These are phyloP conservation scores for Sisymbrium irio DNA, from an alignment of 345 rosid species.

Conservation along the genomic window DNA sequence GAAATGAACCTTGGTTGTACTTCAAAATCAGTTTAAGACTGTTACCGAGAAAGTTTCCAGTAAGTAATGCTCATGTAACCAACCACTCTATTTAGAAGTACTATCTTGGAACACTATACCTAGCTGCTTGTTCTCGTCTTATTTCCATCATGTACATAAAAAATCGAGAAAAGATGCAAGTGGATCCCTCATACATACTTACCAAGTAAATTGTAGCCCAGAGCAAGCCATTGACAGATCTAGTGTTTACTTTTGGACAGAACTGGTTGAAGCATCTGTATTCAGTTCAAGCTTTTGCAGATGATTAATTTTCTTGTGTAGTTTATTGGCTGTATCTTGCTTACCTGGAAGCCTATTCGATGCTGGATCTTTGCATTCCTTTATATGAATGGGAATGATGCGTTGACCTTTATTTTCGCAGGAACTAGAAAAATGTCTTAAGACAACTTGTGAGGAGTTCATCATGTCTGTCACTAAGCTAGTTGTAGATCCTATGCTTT, in stretches of 20 bases:
- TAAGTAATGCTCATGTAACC: background rate
- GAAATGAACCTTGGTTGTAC: background rate
- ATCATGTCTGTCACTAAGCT: slow-evolving; percentile 93
- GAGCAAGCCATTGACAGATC: background rate
- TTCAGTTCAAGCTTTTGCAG: background rate
- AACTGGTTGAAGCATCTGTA: background rate
- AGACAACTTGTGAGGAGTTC: slow-evolving; percentile 97
- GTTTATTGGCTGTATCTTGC: background rate
- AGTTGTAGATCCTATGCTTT: slow-evolving; percentile 98
- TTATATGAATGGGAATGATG: slow-evolving; percentile 17
- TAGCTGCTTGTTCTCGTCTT: background rate
- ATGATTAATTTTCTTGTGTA: background rate
- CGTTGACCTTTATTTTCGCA: slow-evolving; percentile 35
- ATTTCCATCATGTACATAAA: background rate
- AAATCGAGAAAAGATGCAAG: background rate
- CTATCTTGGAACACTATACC: background rate
- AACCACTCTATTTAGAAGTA: background rate
- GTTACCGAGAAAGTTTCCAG: background rate
- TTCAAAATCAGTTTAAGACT: background rate
- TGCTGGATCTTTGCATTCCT: slow-evolving; percentile 2
- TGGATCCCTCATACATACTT: background rate
- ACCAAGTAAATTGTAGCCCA: background rate
- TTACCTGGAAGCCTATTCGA: background rate
- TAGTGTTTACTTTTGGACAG: background rate
- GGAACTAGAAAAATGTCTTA: slow-evolving; percentile 95